Conservation (phyloP, 139 green algal species). For the Auxenochlorella pyrenoidosa region DNA sequence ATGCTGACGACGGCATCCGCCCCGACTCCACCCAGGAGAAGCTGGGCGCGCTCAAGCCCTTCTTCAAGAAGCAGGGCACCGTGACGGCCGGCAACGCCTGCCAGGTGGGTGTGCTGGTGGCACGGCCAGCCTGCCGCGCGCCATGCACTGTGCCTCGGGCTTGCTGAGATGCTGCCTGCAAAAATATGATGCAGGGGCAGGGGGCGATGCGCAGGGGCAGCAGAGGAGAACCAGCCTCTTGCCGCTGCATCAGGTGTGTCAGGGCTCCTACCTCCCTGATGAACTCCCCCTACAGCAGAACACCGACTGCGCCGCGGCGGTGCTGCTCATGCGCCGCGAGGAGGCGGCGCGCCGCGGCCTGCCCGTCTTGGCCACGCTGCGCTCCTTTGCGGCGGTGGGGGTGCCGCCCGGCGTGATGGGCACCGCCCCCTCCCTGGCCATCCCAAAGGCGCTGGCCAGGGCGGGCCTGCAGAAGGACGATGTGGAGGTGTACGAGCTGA, state of each 20-base stretch:
- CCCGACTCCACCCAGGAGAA: slow-evolving; percentile 55
- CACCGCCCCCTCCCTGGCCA: slow-evolving; percentile 94
- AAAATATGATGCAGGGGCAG: too few species aligned
- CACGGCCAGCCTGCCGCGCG: too few species aligned
- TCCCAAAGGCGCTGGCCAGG: slow-evolving; percentile 86
- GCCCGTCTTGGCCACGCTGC: slow-evolving; percentile 91
- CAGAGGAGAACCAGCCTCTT: too few species aligned
- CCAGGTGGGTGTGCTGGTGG: not conserved
- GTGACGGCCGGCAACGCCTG: slow-evolving; percentile 17
- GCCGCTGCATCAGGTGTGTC: not conserved
- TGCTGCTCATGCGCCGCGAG: slow-evolving; percentile 91
- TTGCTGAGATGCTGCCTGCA: too few species aligned
- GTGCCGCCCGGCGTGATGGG: slow-evolving; percentile 97
- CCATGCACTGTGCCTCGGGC: too few species aligned
- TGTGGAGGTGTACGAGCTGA: slow-evolving; percentile 98
- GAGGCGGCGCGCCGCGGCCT: slow-evolving; percentile 86
- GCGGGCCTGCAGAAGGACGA: slow-evolving; percentile 87
- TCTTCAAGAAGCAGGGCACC: slow-evolving; percentile 93
- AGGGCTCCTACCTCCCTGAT: not conserved
- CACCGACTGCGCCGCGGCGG: slow-evolving; percentile 91
- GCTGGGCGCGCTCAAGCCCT: slow-evolving; percentile 77
- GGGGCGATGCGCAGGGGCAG: too few species aligned
- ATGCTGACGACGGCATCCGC: slow-evolving; percentile 93
- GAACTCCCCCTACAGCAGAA: slow-evolving; percentile 68
- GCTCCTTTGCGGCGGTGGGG: slow-evolving; percentile 88